Evolutionary conservation across 306 rosid species (phyloP).

Genomic region (Geum urbanum): DNA sequence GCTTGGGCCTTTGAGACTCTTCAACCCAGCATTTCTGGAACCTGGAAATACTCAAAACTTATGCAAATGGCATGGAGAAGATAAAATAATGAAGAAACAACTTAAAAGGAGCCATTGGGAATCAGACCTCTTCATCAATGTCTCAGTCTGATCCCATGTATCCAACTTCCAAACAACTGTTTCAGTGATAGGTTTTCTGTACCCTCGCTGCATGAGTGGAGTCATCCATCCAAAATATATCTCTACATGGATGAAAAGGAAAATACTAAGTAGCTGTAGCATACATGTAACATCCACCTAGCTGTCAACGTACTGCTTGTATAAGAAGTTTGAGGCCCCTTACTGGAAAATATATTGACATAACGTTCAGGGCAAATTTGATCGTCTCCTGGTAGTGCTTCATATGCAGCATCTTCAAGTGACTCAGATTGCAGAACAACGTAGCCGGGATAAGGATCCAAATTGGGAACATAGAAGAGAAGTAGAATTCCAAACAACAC

Average conservation of each 20-base stretch:
- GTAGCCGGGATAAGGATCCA: slow-evolving; percentile 67
- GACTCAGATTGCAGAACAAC: slow-evolving; percentile 34
- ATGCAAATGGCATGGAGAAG: slow-evolving; percentile 10
- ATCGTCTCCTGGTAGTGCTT: slow-evolving; percentile 59
- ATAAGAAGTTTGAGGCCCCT: slow-evolving; percentile 25
- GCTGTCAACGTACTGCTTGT: background rate
- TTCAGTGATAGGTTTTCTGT: slow-evolving; percentile 64
- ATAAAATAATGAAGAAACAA: slow-evolving; percentile 22
- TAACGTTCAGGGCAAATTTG: slow-evolving; percentile 70
- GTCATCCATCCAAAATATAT: slow-evolving; percentile 78
- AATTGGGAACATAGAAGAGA: slow-evolving; percentile 56
- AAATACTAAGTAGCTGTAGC: slow-evolving; percentile 18
- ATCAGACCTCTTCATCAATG: slow-evolving; percentile 48
- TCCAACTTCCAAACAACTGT: slow-evolving; percentile 88
- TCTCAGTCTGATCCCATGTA: slow-evolving; percentile 71
- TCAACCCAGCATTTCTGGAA: slow-evolving; percentile 67
- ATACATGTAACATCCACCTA: background rate
- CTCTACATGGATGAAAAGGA: slow-evolving; percentile 40
- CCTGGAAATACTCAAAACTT: slow-evolving; percentile 33
- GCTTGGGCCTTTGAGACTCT: slow-evolving; percentile 63
- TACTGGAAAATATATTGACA: slow-evolving; percentile 59
- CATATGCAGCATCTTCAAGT: slow-evolving; percentile 57
- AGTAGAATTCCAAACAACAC: slow-evolving; percentile 67
- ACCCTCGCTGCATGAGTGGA: slow-evolving; percentile 77
- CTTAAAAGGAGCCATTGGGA: slow-evolving; percentile 16